phyloP scores from a whole-genome alignment of 2,329 filamentous ascomycete genomes.

The Harringtonia lauricola region DNA sequence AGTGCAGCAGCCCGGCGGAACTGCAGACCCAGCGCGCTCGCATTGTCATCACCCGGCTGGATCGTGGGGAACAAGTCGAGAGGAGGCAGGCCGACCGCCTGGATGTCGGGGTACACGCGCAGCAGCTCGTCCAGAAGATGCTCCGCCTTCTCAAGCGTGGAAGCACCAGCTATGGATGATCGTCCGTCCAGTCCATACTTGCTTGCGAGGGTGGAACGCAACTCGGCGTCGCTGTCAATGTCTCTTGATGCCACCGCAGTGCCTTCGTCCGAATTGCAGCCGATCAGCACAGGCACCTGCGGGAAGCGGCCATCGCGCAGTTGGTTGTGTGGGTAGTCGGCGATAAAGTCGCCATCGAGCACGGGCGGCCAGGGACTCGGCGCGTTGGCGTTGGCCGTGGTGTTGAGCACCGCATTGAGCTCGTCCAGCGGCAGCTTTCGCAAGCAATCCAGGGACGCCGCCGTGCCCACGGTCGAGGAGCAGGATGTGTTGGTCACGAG shows the following conservation, averaged over 20 bases:
- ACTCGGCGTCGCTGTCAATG: conserved; percentile 44
- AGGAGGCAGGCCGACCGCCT: conserved; percentile 34
- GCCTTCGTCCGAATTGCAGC: conserved; percentile 56
- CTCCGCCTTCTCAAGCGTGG: conserved; percentile 10
- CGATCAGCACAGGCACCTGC: conserved; percentile 47
- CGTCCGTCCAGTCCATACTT: conserved; percentile 7
- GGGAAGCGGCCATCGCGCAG: conserved; percentile 48
- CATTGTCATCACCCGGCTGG: conserved; percentile 22
- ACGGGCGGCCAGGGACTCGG: conserved; percentile 13
- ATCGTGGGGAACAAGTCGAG: conserved; percentile 22
- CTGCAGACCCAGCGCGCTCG: conserved; percentile 4
- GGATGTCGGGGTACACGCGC: conserved; percentile 37
- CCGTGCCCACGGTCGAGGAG: not conserved
- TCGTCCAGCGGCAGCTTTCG: conserved; percentile 19
- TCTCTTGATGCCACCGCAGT: conserved; percentile 38
- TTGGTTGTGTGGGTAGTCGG: conserved; percentile 34
- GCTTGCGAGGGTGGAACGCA: conserved; percentile 20
- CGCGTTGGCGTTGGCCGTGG: conserved; percentile 9
- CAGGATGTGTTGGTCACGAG: conserved; percentile 6
- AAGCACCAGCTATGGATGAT: conserved; percentile 4
- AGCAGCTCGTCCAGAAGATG: conserved; percentile 23
- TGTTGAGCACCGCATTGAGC: conserved; percentile 12
- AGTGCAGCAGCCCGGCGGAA: conserved; percentile 5
- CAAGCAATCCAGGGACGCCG: conserved; percentile 16
- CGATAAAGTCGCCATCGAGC: conserved; percentile 30